These are phyloP conservation scores for Pleomassaria siparia DNA, from an alignment of 2,329 filamentous ascomycete genomes.

Conservation along the genomic window DNA sequence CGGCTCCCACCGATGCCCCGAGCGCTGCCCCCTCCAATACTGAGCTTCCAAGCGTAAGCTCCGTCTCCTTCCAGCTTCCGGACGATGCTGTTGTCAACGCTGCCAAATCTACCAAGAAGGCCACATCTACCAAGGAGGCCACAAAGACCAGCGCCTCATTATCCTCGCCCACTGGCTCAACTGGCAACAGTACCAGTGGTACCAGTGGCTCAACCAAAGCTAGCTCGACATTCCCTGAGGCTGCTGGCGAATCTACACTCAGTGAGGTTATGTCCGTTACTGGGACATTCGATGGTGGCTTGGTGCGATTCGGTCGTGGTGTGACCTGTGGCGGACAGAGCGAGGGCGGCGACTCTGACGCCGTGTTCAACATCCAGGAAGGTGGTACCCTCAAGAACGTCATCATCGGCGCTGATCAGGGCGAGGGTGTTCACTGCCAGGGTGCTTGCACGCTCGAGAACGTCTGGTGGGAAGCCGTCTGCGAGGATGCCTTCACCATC, in stretches of 20 bases:
- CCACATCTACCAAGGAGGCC: conserved; percentile 4
- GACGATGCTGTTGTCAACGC: conserved; percentile 1
- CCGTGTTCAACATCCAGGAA: conserved; percentile 53
- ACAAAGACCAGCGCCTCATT: not conserved
- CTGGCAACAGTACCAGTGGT: not conserved
- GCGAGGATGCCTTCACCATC: conserved; percentile 38
- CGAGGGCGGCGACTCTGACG: conserved; percentile 46
- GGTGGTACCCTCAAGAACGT: conserved; percentile 54
- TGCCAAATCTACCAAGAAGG: conserved; percentile 8
- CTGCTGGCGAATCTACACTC: conserved; percentile 23
- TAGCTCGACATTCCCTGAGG: conserved; percentile 20
- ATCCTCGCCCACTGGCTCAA: conserved; percentile 5
- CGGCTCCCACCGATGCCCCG: conserved; percentile 11
- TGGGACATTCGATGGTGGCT: conserved; percentile 25
- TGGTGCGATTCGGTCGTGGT: conserved; percentile 25
- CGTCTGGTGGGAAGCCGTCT: conserved; percentile 49
- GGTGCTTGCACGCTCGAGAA: conserved; percentile 52
- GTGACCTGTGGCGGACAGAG: conserved; percentile 41
- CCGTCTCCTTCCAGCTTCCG: conserved; percentile 14
- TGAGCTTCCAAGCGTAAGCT: conserved; percentile 7
- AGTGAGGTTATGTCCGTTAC: conserved; percentile 16
- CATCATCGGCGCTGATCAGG: conserved; percentile 54
- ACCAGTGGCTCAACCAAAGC: conserved; percentile 1
- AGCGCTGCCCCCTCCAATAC: conserved; percentile 7
- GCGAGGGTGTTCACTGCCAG: conserved; percentile 56